Conservation (phyloP, 2,329 filamentous ascomycete genomes). For the Alternaria tenuissima region DNA sequence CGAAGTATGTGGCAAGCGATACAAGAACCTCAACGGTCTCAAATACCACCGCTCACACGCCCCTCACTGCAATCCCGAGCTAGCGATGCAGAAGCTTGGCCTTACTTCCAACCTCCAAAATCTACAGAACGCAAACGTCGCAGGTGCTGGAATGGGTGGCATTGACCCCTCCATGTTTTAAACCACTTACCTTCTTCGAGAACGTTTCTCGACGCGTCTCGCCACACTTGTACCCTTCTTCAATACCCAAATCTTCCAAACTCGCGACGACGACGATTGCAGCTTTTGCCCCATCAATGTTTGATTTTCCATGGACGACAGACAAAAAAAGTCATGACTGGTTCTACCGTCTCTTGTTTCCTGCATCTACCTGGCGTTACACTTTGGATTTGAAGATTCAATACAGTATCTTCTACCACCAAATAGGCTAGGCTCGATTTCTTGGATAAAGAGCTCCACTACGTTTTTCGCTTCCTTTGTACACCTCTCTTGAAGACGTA, state of each 20-base stretch:
- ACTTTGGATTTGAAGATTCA: slow-evolving; percentile 21
- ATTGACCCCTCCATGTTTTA: slow-evolving; percentile 63
- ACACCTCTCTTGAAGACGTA: slow-evolving; percentile 33
- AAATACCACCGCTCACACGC: slow-evolving; percentile 86
- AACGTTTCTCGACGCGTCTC: slow-evolving; percentile 15
- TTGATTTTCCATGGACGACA: slow-evolving; percentile 13
- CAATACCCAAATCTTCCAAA: slow-evolving; percentile 36
- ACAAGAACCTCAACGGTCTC: slow-evolving; percentile 98
- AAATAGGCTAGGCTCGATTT: slow-evolving; percentile 24
- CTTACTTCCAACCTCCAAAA: slow-evolving; percentile 51
- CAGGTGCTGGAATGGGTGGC: slow-evolving; percentile 63
- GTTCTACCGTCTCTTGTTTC: slow-evolving; percentile 23
- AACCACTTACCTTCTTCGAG: slow-evolving; percentile 9
- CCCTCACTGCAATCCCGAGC: slow-evolving; percentile 87
- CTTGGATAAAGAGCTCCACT: slow-evolving; percentile 31
- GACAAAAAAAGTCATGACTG: slow-evolving; percentile 34
- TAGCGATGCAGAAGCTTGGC: slow-evolving; percentile 61
- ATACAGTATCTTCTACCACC: slow-evolving; percentile 20
- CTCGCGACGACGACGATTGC: slow-evolving; percentile 30
- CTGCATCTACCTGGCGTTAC: slow-evolving; percentile 36
- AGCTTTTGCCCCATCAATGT: slow-evolving; percentile 31
- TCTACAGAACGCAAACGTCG: slow-evolving; percentile 57
- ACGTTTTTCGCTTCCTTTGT: slow-evolving; percentile 34
- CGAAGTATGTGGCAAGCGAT: slow-evolving; percentile 95
- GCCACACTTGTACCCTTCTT: slow-evolving; percentile 20